Evolutionary conservation across 1,284 basidiomycete genomes (phyloP), one percentile per base, ranked within the genome.

Genomic region (Cryptococcus sp.): DNA sequence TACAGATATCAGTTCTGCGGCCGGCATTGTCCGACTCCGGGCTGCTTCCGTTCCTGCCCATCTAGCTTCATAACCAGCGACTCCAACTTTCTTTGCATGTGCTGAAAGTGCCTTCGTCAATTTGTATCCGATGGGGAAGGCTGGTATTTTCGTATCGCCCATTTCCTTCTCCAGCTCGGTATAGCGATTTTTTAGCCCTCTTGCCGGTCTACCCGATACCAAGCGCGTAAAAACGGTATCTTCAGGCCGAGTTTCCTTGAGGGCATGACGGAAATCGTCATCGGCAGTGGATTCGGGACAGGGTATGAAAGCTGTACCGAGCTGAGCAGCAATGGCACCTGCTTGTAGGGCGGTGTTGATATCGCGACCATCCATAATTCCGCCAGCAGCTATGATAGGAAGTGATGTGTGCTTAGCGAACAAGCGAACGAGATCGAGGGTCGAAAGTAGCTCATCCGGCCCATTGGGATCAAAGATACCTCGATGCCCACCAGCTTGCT

Each of bases 401-500:
- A 64, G 36, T 1, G 11, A 32, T 0, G 19, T 37, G 19, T 50
- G 28, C 7, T 47, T 9, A 16, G 63, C 52, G 10, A 70, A 53
- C 2, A 63, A 49, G 5, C 55, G 53, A 0, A 54, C 58, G 13
- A 70, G 60, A 0, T 55, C 56, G 31, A 63, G 34, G 11, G 62
- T 67, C 2, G 52, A 42, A 7, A 69, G 56, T 31, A 55, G 34
- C n/a, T 67, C 58, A 54, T 72, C 70, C 24, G 41, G 41, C 1
- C 22, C 48, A 0, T 24, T 13, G 1, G 56, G 55, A 54, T 69
- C 62, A 44, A 72, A 69, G n/a, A 63, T 55, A 4, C 70, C 68
- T 25, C 68, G 51, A 61, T 72, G 70, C 1, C 70, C 70, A 16
- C 70, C 70, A 2, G 68, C 68, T 54, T 72, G 67, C 34, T 50